A percentile compares a stretch with the other conserved stretches of the same genome.
phyloP scores from a whole-genome alignment of 2,329 filamentous ascomycete species.

The Aspergillus sp. region DNA sequence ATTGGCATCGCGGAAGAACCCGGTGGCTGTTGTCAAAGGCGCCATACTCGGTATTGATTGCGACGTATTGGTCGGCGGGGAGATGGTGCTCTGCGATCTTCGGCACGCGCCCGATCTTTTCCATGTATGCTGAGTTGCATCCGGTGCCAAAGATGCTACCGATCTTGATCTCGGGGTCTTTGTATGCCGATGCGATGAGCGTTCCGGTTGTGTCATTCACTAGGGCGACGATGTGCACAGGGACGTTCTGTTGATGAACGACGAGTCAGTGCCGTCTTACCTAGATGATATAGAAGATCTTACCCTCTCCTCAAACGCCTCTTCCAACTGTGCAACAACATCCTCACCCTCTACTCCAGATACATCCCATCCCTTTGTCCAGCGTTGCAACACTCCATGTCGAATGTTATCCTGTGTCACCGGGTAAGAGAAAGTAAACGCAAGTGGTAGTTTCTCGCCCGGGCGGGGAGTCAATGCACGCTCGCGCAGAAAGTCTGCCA shows the following conservation, averaged over 20 bases:
- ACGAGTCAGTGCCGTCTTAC: not conserved
- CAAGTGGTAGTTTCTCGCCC: constrained; percentile 63
- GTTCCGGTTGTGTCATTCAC: constrained; percentile 96
- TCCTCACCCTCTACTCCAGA: constrained; percentile 83
- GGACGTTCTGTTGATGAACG: constrained; percentile 61
- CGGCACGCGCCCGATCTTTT: constrained; percentile 76
- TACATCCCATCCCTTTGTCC: constrained; percentile 93
- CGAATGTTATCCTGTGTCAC: constrained; percentile 83
- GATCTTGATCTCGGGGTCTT: constrained; percentile 80
- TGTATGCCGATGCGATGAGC: constrained; percentile 88
- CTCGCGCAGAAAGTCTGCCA: constrained; percentile 72
- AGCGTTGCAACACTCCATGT: constrained; percentile 80
- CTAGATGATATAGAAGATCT: not conserved
- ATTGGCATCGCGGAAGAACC: constrained; percentile 64
- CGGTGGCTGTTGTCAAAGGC: constrained; percentile 86
- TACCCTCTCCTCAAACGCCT: constrained; percentile 66
- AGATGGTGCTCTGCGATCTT: constrained; percentile 83
- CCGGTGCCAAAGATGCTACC: constrained; percentile 96
- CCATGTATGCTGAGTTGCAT: constrained; percentile 95
- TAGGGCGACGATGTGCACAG: constrained; percentile 80
- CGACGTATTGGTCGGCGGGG: constrained; percentile 73
- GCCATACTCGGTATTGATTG: constrained; percentile 93
- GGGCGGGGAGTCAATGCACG: constrained; percentile 61
- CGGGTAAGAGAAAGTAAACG: constrained; percentile 89
- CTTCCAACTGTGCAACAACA: constrained; percentile 78